Percentiles rank a stretch among this genome's conserved stretches.
phyloP scores from a whole-genome alignment of 306 rosid species.

The Potentilla sterilis region DNA sequence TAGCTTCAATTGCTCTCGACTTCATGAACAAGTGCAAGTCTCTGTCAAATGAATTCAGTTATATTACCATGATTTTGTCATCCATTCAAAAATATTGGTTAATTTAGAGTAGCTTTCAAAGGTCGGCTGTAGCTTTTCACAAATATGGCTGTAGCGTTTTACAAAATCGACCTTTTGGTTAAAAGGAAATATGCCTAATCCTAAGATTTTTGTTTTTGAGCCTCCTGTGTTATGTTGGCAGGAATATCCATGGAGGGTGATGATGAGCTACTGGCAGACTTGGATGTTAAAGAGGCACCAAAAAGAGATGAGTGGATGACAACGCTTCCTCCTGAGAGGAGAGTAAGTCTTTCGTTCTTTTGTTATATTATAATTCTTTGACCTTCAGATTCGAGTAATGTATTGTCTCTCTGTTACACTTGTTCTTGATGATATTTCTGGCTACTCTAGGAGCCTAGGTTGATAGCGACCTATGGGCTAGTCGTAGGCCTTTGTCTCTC shows the following conservation, averaged over 20 bases:
- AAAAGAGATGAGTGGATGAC: constrained; percentile 98
- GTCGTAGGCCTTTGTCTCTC: background rate
- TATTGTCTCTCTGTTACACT: background rate
- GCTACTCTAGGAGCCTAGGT: background rate
- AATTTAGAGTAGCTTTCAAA: background rate
- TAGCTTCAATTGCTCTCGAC: background rate
- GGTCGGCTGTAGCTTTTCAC: background rate
- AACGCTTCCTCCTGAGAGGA: constrained; percentile 80
- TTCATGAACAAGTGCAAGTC: background rate
- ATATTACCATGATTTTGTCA: too few relatives aligned
- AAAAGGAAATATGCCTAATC: background rate
- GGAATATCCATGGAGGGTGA: constrained; percentile 99
- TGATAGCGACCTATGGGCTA: background rate
- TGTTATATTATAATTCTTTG: constrained; percentile 6
- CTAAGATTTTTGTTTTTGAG: too few relatives aligned
- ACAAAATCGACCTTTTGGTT: background rate
- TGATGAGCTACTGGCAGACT: constrained; percentile 78
- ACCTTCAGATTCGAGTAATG: background rate
- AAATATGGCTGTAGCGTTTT: too few relatives aligned
- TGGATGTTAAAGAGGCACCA: constrained; percentile 69
- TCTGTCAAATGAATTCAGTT: background rate
- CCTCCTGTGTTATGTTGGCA: constrained; percentile 19
- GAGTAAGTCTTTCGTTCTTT: constrained; percentile 41
- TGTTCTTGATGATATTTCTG: background rate
- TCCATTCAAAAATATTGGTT: background rate